Conservation (phyloP, 495 filamentous ascomycete species). For the Glarea lozoyensis region DNA sequence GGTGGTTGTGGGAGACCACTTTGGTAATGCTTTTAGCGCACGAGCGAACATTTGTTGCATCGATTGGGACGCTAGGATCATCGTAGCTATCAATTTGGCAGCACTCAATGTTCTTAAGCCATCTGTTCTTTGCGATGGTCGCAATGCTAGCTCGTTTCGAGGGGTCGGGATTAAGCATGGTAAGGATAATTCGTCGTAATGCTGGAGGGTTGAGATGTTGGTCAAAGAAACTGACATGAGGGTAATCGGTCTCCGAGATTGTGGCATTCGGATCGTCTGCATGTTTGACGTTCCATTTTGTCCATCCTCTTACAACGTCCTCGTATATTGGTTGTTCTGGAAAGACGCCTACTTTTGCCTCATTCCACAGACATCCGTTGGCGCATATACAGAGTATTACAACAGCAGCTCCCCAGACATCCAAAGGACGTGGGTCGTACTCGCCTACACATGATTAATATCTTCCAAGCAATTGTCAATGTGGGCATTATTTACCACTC, state of each 20-base stretch:
- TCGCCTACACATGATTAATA: slow-evolving; percentile 26
- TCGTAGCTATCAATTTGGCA: slow-evolving; percentile 56
- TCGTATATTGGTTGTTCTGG: slow-evolving; percentile 41
- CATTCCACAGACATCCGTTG: slow-evolving; percentile 55
- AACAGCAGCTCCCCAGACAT: slow-evolving; percentile 73
- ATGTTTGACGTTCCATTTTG: slow-evolving; percentile 45
- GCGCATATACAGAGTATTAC: slow-evolving; percentile 62
- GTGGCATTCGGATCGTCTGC: slow-evolving; percentile 26
- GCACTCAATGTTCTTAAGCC: slow-evolving; percentile 61
- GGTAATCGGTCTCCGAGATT: slow-evolving; percentile 43
- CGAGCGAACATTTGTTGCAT: slow-evolving; percentile 27
- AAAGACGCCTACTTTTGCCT: slow-evolving; percentile 40
- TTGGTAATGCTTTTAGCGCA: slow-evolving; percentile 8
- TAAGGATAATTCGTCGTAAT: slow-evolving; percentile 54
- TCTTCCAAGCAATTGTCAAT: background rate
- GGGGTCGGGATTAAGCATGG: slow-evolving; percentile 69
- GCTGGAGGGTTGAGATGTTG: slow-evolving; percentile 26
- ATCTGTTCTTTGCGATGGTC: slow-evolving; percentile 50
- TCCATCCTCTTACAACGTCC: slow-evolving; percentile 53
- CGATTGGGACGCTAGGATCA: slow-evolving; percentile 39
- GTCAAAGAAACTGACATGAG: slow-evolving; percentile 40
- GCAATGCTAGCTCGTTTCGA: slow-evolving; percentile 53
- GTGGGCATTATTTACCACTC: slow-evolving; percentile 31
- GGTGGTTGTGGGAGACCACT: slow-evolving; percentile 18
- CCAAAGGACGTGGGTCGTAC: slow-evolving; percentile 67